A percentile compares a stretch with the other conserved stretches of the same genome.
Evolutionary conservation across 2,329 filamentous ascomycete genomes (phyloP).

Genomic region (Alternaria metachromatica): DNA sequence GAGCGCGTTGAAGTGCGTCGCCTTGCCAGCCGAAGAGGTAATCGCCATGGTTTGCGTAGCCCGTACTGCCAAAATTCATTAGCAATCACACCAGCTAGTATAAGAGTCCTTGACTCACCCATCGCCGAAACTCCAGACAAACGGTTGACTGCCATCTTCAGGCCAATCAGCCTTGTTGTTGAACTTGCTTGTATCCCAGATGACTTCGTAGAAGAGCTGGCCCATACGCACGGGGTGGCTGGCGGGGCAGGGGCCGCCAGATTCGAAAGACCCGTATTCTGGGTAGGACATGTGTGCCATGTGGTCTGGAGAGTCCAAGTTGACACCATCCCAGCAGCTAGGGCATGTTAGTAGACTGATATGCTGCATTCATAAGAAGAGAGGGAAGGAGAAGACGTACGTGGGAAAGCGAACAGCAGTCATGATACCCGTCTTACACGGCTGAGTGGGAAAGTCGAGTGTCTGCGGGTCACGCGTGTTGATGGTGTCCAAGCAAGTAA

Average conservation of each 20-base stretch:
- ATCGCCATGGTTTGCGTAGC: conserved; percentile 60
- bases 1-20: conserved; percentile 54
- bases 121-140: conserved; percentile 46
- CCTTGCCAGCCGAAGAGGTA: conserved; percentile 62
- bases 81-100: background rate
- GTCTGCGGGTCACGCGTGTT: conserved; percentile 51
- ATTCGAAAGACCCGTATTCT: conserved; percentile 32
- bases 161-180: conserved; percentile 34
- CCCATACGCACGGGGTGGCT: conserved; percentile 52
- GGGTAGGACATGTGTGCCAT: conserved; percentile 44
- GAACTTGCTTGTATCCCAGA: conserved; percentile 47
- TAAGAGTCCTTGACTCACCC: conserved; percentile 20
- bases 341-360: background rate
- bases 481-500: conserved; percentile 51
- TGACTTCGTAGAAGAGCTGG: conserved; percentile 35
- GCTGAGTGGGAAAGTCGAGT: conserved; percentile 49
- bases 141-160: conserved; percentile 40
- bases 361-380: background rate
- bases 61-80: conserved; percentile 33
- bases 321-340: conserved; percentile 33
- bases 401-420: conserved; percentile 51
- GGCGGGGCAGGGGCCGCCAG: conserved; percentile 57
- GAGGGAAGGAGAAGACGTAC: conserved; percentile 3
- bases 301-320: conserved; percentile 32
- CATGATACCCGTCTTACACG: conserved; percentile 54